phyloP scores from a whole-genome alignment of 306 rosid genomes.

The Gastrolobium villosum region DNA sequence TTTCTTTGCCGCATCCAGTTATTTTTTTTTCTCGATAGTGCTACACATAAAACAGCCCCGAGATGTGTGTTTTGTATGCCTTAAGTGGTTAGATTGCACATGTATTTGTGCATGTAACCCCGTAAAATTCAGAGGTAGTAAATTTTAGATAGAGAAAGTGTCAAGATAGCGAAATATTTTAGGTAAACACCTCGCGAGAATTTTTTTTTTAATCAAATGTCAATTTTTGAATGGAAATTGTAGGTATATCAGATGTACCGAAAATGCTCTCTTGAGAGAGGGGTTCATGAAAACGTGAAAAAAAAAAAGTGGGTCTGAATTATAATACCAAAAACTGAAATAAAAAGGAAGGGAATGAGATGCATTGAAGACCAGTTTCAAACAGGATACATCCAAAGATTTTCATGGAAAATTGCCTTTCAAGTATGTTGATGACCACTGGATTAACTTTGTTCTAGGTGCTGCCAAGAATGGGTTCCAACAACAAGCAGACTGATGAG shows the following conservation, averaged over 20 bases:
- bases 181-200: too few species aligned
- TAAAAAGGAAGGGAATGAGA: not conserved
- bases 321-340: not conserved
- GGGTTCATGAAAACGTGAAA: too few species aligned
- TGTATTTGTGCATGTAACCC: not conserved
- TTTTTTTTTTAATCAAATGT: too few species aligned
- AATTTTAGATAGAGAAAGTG: not conserved
- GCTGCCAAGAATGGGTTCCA: slow-evolving; percentile 52
- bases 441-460: slow-evolving; percentile 42
- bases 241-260: too few species aligned
- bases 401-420: not conserved
- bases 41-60: too few species aligned
- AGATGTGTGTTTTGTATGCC: too few species aligned
- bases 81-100: not conserved
- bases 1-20: too few species aligned
- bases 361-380: slow-evolving; percentile 7
- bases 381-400: slow-evolving; percentile 13
- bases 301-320: not conserved
- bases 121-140: not conserved
- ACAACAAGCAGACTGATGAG: slow-evolving; percentile 40
- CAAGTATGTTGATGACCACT: not conserved
- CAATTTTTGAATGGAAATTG: too few species aligned
- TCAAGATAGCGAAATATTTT: too few species aligned
- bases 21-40: too few species aligned
- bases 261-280: too few species aligned